phyloP scores from a whole-genome alignment of 805 yeast genomes.

The Limtongia smithiae region DNA sequence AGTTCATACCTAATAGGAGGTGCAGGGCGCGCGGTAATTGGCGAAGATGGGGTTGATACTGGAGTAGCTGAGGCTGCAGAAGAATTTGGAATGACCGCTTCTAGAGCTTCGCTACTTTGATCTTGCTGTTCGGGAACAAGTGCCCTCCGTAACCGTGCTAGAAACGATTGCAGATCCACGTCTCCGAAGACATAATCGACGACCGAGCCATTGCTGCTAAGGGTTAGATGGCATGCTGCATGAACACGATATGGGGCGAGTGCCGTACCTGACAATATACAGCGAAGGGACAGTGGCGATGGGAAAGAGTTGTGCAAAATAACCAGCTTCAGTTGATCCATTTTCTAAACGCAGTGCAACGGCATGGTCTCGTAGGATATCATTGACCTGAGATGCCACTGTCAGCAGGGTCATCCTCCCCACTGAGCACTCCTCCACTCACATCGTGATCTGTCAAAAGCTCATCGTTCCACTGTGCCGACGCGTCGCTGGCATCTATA shows the following conservation, averaged over 20 bases:
- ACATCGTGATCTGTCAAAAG: conserved; percentile 17
- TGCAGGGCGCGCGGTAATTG: too few species aligned
- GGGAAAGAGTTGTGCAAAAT: conserved; percentile 57
- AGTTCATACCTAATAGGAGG: too few species aligned
- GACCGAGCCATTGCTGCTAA: conserved; percentile 20
- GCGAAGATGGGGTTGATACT: background rate
- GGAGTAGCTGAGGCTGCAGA: background rate
- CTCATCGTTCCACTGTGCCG: too few species aligned
- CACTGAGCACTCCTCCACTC: background rate
- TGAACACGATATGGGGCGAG: background rate
- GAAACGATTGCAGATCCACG: conserved; percentile 3
- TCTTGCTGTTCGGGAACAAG: background rate
- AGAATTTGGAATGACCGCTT: background rate
- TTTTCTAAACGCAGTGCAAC: conserved; percentile 44
- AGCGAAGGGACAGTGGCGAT: conserved; percentile 52
- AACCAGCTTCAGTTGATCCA: conserved; percentile 44
- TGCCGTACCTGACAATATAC: conserved; percentile 44
- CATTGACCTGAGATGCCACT: conserved; percentile 15
- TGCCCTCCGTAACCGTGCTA: conserved; percentile 6
- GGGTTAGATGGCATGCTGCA: conserved; percentile 14
- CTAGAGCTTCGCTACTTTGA: background rate
- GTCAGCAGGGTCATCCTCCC: background rate
- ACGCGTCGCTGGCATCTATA: conserved; percentile 20
- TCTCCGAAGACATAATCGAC: conserved; percentile 24
- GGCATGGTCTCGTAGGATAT: conserved; percentile 33